A percentile compares a stretch with the other conserved stretches of the same genome.
Conservation (phyloP, 2,329 filamentous ascomycete species). For the Davidsoniella australis region DNA sequence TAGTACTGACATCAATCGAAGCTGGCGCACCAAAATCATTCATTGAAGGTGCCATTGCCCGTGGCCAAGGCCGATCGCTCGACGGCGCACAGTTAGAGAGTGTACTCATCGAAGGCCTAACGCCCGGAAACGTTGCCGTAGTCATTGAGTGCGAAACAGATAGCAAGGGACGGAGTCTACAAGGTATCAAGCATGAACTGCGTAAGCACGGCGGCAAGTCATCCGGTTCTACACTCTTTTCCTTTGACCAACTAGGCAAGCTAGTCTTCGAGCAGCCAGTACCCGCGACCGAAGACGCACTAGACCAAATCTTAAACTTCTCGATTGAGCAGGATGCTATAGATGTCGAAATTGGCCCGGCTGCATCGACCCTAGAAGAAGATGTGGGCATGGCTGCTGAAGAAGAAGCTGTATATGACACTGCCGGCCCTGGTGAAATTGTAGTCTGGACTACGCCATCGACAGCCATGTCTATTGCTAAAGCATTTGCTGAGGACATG, state of each 20-base stretch:
- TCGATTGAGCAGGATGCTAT: constrained; percentile 10
- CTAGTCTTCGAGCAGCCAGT: constrained; percentile 43
- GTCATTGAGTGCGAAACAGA: constrained; percentile 80
- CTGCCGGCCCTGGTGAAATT: constrained; percentile 7
- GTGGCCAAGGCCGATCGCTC: constrained; percentile 69
- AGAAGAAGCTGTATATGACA: neutral
- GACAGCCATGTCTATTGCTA: constrained; percentile 9
- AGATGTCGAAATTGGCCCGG: constrained; percentile 11
- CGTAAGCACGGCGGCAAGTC: constrained; percentile 54
- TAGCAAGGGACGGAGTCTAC: constrained; percentile 54
- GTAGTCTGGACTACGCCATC: constrained; percentile 12
- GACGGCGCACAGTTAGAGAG: constrained; percentile 61
- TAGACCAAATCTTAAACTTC: constrained; percentile 11
- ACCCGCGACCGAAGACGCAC: neutral
- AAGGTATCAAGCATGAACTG: constrained; percentile 54
- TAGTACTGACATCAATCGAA: constrained; percentile 15
- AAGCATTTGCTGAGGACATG: constrained; percentile 22
- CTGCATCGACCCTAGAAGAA: too few relatives aligned
- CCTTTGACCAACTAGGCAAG: constrained; percentile 69
- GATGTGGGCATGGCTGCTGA: neutral
- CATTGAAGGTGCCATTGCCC: constrained; percentile 73
- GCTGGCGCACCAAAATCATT: constrained; percentile 66
- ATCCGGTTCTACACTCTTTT: constrained; percentile 55
- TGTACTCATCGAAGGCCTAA: constrained; percentile 62
- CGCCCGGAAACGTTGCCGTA: constrained; percentile 59